These are phyloP conservation scores for Globisporangium nodosum DNA, from an alignment of 352 stramenopile species.

Conservation along the genomic window DNA sequence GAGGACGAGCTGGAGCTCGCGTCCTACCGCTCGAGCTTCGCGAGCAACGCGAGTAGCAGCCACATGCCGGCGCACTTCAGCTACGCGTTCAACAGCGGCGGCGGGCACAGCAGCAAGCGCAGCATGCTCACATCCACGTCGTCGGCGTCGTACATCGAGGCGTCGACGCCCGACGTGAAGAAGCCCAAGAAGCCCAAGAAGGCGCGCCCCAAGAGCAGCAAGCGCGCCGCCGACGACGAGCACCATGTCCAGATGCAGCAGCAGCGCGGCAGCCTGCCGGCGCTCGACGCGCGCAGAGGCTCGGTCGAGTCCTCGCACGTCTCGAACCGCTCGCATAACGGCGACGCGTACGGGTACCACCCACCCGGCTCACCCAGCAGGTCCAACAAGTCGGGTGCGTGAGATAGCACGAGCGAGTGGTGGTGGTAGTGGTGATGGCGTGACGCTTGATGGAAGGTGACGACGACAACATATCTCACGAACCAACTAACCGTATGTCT, in stretches of 20 bases:
- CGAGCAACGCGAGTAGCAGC: constrained; percentile 29
- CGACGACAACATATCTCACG: background rate
- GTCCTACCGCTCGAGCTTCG: constrained; percentile 30
- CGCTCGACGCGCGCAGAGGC: constrained; percentile 3
- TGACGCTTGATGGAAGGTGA: background rate
- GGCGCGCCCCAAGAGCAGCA: background rate
- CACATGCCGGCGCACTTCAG: constrained; percentile 1
- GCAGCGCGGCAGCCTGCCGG: constrained; percentile 4
- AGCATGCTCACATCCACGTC: background rate
- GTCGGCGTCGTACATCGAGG: constrained; percentile 10
- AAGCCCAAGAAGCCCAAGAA: constrained; percentile 9
- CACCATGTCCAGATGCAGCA: background rate
- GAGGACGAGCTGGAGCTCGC: constrained; percentile 26
- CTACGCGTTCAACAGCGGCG: constrained; percentile 1
- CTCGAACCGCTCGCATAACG: constrained; percentile 6
- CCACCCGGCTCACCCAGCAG: constrained; percentile 20
- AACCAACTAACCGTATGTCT: background rate
- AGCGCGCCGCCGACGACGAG: background rate
- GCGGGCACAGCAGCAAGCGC: constrained; percentile 1
- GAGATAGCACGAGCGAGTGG: background rate
- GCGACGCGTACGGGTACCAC: constrained; percentile 24
- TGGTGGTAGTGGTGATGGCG: background rate
- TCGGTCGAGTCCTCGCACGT: constrained; percentile 1
- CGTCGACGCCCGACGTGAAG: constrained; percentile 13
- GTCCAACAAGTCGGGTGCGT: constrained; percentile 16